A percentile compares a stretch with the other conserved stretches of the same genome.
phyloP scores from a whole-genome alignment of 2,329 filamentous ascomycete species.

The Paracoccidioides brasiliensis region DNA sequence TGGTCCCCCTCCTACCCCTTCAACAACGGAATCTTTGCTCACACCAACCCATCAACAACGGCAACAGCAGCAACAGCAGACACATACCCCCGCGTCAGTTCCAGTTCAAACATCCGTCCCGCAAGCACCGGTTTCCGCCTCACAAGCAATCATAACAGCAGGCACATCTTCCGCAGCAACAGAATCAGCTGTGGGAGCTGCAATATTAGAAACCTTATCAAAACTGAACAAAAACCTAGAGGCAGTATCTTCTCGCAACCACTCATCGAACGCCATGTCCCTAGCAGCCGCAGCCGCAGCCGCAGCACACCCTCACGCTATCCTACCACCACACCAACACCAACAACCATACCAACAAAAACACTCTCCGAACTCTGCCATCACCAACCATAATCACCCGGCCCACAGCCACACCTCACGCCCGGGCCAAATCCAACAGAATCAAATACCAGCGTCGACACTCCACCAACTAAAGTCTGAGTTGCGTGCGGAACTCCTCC shows the following conservation, averaged over 20 bases:
- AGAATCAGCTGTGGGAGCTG: conserved; percentile 19
- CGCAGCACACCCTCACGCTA: not conserved
- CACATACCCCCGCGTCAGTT: not conserved
- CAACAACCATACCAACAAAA: not conserved
- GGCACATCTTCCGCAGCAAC: conserved; percentile 8
- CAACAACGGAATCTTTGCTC: not conserved
- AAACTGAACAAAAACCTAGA: conserved; percentile 28
- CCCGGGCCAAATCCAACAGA: not conserved
- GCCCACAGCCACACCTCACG: not conserved
- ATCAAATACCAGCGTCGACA: conserved; percentile 3
- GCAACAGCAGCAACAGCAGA: not conserved
- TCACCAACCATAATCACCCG: not conserved
- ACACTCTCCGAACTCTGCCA: not conserved
- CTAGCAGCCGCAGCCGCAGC: conserved; percentile 8
- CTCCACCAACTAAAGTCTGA: conserved; percentile 22
- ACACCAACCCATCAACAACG: conserved; percentile 1
- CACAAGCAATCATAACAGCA: conserved; percentile 1
- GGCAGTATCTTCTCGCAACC: conserved; percentile 14
- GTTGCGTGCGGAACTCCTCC: conserved; percentile 21
- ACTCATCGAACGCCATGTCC: conserved; percentile 14
- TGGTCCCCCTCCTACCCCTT: not conserved
- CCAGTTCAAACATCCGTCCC: not conserved
- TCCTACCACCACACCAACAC: not conserved
- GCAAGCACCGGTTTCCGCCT: conserved; percentile 6
- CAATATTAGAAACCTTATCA: conserved; percentile 24